These are phyloP conservation scores for Cantharellus cinnabarinus DNA, from an alignment of 768 basidiomycete species.

Conservation along the genomic window DNA sequence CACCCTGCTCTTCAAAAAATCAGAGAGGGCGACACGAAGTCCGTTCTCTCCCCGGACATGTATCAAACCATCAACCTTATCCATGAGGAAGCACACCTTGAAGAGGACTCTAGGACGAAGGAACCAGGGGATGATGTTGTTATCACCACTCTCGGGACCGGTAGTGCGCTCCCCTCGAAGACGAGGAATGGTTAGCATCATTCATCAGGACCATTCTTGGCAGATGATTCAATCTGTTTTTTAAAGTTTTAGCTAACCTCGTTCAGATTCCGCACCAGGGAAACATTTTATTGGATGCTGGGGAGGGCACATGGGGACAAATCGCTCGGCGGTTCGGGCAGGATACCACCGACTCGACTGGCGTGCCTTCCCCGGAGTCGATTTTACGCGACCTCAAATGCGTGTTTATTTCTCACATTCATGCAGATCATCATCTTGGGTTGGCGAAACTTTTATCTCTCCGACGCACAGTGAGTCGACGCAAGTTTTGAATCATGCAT, in stretches of 20 bases:
- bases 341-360: slow-evolving; percentile 11
- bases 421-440: slow-evolving; percentile 85
- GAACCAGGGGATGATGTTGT: slow-evolving; percentile 40
- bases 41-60: slow-evolving; percentile 23
- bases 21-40: slow-evolving; percentile 1
- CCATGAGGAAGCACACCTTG: slow-evolving; percentile 17
- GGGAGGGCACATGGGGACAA: slow-evolving; percentile 89
- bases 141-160: slow-evolving; percentile 70
- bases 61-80: slow-evolving; percentile 20
- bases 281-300: slow-evolving; percentile 65
- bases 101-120: neutral
- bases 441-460: slow-evolving; percentile 50
- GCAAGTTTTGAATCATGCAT: neutral
- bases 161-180: slow-evolving; percentile 66
- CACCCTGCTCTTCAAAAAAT: slow-evolving; percentile 9
- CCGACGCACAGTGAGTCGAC: slow-evolving; percentile 37
- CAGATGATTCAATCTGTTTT: neutral
- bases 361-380: slow-evolving; percentile 6
- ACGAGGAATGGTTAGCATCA: slow-evolving; percentile 57
- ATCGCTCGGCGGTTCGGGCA: slow-evolving; percentile 56
- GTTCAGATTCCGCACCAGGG: slow-evolving; percentile 54
- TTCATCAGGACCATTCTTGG: neutral
- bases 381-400: slow-evolving; percentile 52
- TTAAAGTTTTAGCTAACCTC: slow-evolving; percentile 54
- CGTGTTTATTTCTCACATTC: slow-evolving; percentile 76